phyloP scores from a whole-genome alignment of 208 protist genomes.

The Trichomonas vaginalis region DNA sequence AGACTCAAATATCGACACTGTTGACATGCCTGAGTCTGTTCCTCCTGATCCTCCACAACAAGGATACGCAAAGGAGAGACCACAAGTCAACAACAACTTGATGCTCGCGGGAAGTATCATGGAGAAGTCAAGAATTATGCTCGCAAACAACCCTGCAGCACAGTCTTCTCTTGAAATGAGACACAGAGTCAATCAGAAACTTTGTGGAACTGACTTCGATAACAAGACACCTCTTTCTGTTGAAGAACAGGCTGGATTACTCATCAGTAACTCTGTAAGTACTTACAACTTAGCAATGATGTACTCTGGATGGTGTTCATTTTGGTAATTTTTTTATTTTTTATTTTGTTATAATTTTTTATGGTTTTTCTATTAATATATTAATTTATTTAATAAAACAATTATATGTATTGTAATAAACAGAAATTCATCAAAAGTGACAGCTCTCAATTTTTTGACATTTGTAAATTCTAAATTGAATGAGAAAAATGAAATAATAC shows the following conservation, averaged over 20 bases:
- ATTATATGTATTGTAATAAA: too few species aligned
- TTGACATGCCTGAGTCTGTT: not conserved
- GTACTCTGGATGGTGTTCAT: slow-evolving; percentile 1
- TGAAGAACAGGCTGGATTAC: not conserved
- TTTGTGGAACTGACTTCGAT: not conserved
- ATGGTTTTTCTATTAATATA: too few species aligned
- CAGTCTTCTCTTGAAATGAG: not conserved
- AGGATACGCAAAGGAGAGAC: not conserved
- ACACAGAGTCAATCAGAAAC: not conserved
- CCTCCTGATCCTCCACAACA: not conserved
- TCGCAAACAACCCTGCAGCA: not conserved
- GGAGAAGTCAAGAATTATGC: not conserved
- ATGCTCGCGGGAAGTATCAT: not conserved
- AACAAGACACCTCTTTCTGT: not conserved
- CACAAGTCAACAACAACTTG: not conserved
- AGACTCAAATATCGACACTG: not conserved
- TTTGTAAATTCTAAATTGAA: too few species aligned
- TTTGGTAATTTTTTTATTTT: slow-evolving; percentile 17
- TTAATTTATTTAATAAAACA: too few species aligned
- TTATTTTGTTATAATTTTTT: too few species aligned
- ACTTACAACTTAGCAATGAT: not conserved
- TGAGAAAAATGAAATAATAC: too few species aligned
- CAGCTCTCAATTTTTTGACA: too few species aligned
- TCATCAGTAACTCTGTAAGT: not conserved
- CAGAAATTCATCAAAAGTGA: too few species aligned